Base-by-base conservation (phyloP, 1,284 basidiomycete genomes). In the Phylloboletellus chloephorus region DNA sequence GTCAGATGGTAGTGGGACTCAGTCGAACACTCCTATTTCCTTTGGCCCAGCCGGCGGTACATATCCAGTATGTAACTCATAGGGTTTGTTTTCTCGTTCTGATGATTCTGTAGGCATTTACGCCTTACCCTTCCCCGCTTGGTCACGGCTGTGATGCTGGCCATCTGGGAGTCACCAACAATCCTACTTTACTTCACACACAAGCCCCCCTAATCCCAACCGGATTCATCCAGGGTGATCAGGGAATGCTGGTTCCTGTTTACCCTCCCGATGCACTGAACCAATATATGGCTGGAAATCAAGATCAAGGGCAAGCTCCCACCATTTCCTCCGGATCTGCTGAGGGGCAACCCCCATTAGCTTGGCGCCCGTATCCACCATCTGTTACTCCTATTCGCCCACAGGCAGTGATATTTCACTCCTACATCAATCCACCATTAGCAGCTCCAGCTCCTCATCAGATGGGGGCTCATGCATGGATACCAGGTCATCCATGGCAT, bases 221-320 rank as follows among this genome's bases (percentile, higher is more conserved):
- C 0, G 80, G 81, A 3, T 87, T 86, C 53, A 74, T 83, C 41
- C 81, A 84, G 47, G 76, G 79, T 36, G 79, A 83, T 40, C 78
- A 82, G 40, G 82, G 82, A 4, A 73, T 74, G 16, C 67, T 86
- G 13, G 74, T 84, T 38, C 74, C 84, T 12, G 72, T 84, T 20
- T 87, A 87, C 58, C 76, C 76, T 20, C 78, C 78, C 4, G 82
- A 87, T 35, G 80, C 76, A 2, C 66, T 84, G 19, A 73, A 70
- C 35, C 67, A 73, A 37, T 77, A 78, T 44, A 73, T 77, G 71
- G 50, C 67, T 12, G 65, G 54, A 44, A 52, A 35, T 41, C 56
- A 55, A 41, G 61, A 56, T 43, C 38, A 54, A 43, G 37, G 35
- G 31, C 48, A 56, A 35, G 23, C 22, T 31, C 47, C 44, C 24